A percentile compares a stretch with the other conserved stretches of the same genome.
These are phyloP conservation scores for Phaeosphaeria sp. DNA, from an alignment of 2,329 filamentous ascomycete species.

Conservation along the genomic window DNA sequence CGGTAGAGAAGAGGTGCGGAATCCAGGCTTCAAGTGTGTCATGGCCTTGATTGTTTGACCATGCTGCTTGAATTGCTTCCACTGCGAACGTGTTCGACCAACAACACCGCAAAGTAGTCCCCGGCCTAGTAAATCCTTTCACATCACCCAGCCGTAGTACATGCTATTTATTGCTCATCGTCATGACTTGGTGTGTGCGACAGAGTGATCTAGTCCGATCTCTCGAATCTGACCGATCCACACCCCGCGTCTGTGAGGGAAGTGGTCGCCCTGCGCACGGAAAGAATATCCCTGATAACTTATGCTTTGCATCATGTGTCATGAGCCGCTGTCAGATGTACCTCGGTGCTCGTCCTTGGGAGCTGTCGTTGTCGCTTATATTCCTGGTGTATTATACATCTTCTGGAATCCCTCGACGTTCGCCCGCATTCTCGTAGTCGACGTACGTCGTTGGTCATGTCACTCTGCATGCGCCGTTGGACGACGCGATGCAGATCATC, in stretches of 20 bases:
- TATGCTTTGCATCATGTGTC: conserved; percentile 6
- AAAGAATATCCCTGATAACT: conserved; percentile 1
- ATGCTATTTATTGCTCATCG: background rate
- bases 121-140: background rate
- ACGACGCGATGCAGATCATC: conserved; percentile 14
- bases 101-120: background rate
- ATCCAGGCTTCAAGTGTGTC: background rate
- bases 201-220: background rate
- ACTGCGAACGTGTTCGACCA: too few species aligned
- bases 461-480: conserved; percentile 14
- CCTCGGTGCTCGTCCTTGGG: background rate
- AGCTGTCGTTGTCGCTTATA: background rate
- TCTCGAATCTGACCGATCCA: conserved; percentile 8
- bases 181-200: background rate
- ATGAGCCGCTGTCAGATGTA: conserved; percentile 11
- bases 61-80: too few species aligned
- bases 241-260: conserved; percentile 7
- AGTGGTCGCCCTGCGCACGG: conserved; percentile 11
- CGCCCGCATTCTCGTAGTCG: background rate
- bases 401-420: background rate
- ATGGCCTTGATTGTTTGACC: too few species aligned
- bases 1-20: background rate
- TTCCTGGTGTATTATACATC: background rate
- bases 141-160: background rate
- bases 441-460: conserved; percentile 5